Base-by-base conservation (phyloP, 1,139 yeast genomes). In the Debaryomyces robertsiae region DNA sequence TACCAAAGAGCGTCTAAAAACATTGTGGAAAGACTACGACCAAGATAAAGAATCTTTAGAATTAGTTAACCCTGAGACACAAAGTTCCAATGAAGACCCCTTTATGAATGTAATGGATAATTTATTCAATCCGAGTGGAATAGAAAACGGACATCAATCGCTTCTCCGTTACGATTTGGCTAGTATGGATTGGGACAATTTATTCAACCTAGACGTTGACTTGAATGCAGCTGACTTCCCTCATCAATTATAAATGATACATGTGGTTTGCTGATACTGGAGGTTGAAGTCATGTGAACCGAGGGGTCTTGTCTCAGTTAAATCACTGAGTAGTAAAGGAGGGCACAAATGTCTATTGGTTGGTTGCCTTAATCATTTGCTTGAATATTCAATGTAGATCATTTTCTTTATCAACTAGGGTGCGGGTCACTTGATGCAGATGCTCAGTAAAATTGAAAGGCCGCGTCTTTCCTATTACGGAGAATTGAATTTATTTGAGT, bases 1-100 rank as follows among this genome's bases (percentile, higher is more conserved):
- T 11, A 40, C 31, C 19, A 34, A 42, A 18, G 32, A 35, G n/a
- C 40, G 42, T 36, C 42, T 46, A 13, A 25, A 24, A 13, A 41
- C 41, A 18, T 22, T 41, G 9, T 39, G 38, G 40, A 14, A 35
- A 10, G 42, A 36, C 18, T 28, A 13, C n/a, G 13, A 3, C 29
- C 13, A 16, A 9, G 3, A 23, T 16, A 24, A 23, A 15, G 28
- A 32, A 9, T n/a, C 19, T 4, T 27, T 28, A 16, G 9, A 23
- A 10, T 22, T 22, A 17, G 35, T 14, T 9, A 16, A 9, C 11
- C 14, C 25, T 5, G 30, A 27, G 4, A 27, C 14, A 6, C 29
- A 25, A 25, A 11, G 9, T 9, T 7, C 5, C 6, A 32, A 10
- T 7, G 13, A 15, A 3, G 36, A 24, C 6, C 17, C 36, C 22